These are phyloP conservation scores for Epichloe typhina DNA, from an alignment of 2,329 filamentous ascomycete species.

Conservation along the genomic window DNA sequence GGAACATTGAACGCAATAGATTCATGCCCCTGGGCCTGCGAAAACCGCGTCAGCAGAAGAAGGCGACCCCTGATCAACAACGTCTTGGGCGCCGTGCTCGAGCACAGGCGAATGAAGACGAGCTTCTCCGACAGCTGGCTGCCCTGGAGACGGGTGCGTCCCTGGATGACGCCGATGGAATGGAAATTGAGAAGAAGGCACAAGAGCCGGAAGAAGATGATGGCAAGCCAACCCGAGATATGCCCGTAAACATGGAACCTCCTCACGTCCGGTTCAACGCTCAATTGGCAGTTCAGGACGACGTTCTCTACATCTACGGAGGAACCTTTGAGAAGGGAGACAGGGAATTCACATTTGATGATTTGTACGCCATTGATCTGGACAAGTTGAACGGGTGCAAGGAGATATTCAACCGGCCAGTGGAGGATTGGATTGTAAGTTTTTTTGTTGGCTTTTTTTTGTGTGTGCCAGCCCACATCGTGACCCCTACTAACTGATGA, in stretches of 20 bases:
- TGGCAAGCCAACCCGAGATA: conserved; percentile 44
- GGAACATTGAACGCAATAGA: conserved; percentile 89
- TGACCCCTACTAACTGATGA: neutral
- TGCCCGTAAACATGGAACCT: conserved; percentile 62
- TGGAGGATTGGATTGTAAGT: conserved; percentile 67
- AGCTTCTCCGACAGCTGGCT: conserved; percentile 74
- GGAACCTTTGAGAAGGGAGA: conserved; percentile 94
- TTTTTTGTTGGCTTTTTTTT: neutral
- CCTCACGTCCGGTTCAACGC: conserved; percentile 88
- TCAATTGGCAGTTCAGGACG: conserved; percentile 79
- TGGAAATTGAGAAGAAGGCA: conserved; percentile 37
- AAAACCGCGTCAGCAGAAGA: conserved; percentile 55
- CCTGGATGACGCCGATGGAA: conserved; percentile 37
- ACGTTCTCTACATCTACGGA: conserved; percentile 86
- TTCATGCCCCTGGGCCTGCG: conserved; percentile 77
- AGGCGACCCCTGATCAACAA: conserved; percentile 38
- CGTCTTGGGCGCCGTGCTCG: conserved; percentile 52
- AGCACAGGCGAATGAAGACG: conserved; percentile 82
- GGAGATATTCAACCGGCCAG: conserved; percentile 74
- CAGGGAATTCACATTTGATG: conserved; percentile 88
- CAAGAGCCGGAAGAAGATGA: conserved; percentile 42
- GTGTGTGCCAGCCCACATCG: neutral
- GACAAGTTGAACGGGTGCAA: conserved; percentile 90
- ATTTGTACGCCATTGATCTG: conserved; percentile 86
- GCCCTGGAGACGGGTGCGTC: conserved; percentile 66